A percentile compares a stretch with the other conserved stretches of the same genome.
Evolutionary conservation across 2,329 filamentous ascomycete species (phyloP).

Genomic region (Lasiodiplodia theobromae): DNA sequence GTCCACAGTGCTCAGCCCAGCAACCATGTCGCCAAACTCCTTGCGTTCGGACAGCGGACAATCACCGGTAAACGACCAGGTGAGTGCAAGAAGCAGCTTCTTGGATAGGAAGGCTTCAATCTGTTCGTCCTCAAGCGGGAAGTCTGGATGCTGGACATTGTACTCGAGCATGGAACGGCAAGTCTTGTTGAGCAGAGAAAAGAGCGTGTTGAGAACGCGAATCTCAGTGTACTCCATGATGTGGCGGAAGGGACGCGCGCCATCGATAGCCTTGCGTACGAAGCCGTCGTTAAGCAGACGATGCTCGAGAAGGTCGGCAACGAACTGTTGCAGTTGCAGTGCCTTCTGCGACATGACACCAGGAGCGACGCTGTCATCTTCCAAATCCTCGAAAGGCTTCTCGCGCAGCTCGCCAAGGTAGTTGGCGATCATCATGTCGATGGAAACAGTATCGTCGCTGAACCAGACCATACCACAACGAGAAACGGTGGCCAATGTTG

Average conservation of each 20-base stretch:
- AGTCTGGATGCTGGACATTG: constrained; percentile 92
- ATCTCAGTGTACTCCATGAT: constrained; percentile 99
- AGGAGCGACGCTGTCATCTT: constrained; percentile 81
- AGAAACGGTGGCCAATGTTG: constrained; percentile 97
- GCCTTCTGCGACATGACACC: constrained; percentile 66
- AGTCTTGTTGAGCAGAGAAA: constrained; percentile 93
- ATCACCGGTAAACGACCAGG: constrained; percentile 96
- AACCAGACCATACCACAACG: constrained; percentile 99
- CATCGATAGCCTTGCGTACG: constrained; percentile 75
- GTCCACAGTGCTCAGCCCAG: constrained; percentile 83
- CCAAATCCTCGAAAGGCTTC: constrained; percentile 90
- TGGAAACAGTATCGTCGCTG: constrained; percentile 94
- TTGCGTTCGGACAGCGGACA: constrained; percentile 90
- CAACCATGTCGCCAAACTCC: constrained; percentile 83
- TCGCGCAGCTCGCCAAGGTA: constrained; percentile 85
- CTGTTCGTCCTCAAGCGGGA: constrained; percentile 88
- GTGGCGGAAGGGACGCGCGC: constrained; percentile 82
- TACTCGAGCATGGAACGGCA: constrained; percentile 94
- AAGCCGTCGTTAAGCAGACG: constrained; percentile 82
- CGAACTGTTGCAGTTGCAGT: constrained; percentile 77
- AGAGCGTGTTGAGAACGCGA: constrained; percentile 88
- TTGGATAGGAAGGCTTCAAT: constrained; percentile 89
- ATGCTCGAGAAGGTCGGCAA: constrained; percentile 78
- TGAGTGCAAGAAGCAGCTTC: constrained; percentile 88
- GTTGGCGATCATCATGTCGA: constrained; percentile 89